Evolutionary conservation across 2,329 filamentous ascomycete genomes (phyloP).

Genomic region (Magnaporthiopsis poae): DNA sequence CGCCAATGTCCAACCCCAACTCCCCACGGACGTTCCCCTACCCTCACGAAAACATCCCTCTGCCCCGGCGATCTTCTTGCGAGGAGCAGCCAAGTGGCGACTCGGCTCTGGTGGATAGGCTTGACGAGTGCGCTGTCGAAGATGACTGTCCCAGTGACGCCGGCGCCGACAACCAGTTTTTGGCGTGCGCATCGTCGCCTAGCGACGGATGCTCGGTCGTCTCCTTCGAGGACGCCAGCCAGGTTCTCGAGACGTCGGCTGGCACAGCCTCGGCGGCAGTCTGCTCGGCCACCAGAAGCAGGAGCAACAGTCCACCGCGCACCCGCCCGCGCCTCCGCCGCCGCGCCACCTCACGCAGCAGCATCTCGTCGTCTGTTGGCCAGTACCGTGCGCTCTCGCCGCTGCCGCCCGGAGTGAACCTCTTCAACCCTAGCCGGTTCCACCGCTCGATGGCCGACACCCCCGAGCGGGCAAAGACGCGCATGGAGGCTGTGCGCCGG

Average conservation of each 20-base stretch:
- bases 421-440: constrained; percentile 39
- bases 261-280: not conserved
- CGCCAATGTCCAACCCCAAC: constrained; percentile 30
- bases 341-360: constrained; percentile 41
- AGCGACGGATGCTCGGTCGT: constrained; percentile 2
- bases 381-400: constrained; percentile 53
- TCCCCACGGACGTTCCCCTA: constrained; percentile 29
- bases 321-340: constrained; percentile 31
- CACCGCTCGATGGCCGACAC: constrained; percentile 10
- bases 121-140: not conserved
- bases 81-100: not conserved
- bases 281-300: not conserved
- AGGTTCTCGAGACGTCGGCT: not conserved
- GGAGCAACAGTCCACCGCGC: not conserved
- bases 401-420: constrained; percentile 56
- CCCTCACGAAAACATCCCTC: constrained; percentile 29
- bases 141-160: not conserved
- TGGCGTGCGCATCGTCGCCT: not conserved
- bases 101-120: not conserved
- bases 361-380: constrained; percentile 32
- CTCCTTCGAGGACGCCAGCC: not conserved
- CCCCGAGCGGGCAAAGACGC: constrained; percentile 22
- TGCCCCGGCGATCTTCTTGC: constrained; percentile 15
- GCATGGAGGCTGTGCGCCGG: constrained; percentile 36
- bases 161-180: not conserved